Percentiles rank a stretch among this genome's conserved stretches.
Conservation (phyloP, 352 stramenopile genomes). For the Pythium plurisporium region DNA sequence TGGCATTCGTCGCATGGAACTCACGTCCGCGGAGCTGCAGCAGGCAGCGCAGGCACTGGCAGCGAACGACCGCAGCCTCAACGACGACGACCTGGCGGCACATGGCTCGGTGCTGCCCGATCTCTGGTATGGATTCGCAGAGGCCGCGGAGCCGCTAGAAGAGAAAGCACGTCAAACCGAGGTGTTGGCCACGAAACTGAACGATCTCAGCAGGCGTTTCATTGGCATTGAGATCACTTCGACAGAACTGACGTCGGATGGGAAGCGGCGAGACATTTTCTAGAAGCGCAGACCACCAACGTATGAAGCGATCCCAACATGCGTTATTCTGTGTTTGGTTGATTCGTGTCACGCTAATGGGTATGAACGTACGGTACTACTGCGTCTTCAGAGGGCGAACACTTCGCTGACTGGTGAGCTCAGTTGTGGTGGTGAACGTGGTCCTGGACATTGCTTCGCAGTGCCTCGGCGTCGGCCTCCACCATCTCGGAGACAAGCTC, state of each 20-base stretch:
- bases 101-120: conserved; percentile 53
- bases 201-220: conserved; percentile 45
- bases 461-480: conserved; percentile 14
- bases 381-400: too few relatives aligned
- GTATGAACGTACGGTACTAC: too few relatives aligned
- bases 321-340: too few relatives aligned
- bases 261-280: conserved; percentile 57
- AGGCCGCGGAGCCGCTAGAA: conserved; percentile 29
- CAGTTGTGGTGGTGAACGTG: conserved; percentile 22
- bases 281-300: conserved; percentile 11
- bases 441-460: conserved; percentile 13
- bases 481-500: conserved; percentile 97
- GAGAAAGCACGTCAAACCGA: conserved; percentile 29
- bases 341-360: too few relatives aligned
- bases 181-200: conserved; percentile 52
- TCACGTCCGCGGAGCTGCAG: conserved; percentile 49
- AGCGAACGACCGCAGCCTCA: conserved; percentile 36
- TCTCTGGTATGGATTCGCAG: conserved; percentile 55
- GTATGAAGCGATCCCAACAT: neutral
- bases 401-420: too few relatives aligned
- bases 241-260: conserved; percentile 26
- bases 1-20: conserved; percentile 47
- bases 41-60: conserved; percentile 41
- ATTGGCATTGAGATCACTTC: conserved; percentile 49
- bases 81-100: conserved; percentile 33